Percentiles rank a stretch among this genome's conserved stretches.
Conservation (phyloP, 2,329 filamentous ascomycete genomes). For the Chaetomiaceae sp. region DNA sequence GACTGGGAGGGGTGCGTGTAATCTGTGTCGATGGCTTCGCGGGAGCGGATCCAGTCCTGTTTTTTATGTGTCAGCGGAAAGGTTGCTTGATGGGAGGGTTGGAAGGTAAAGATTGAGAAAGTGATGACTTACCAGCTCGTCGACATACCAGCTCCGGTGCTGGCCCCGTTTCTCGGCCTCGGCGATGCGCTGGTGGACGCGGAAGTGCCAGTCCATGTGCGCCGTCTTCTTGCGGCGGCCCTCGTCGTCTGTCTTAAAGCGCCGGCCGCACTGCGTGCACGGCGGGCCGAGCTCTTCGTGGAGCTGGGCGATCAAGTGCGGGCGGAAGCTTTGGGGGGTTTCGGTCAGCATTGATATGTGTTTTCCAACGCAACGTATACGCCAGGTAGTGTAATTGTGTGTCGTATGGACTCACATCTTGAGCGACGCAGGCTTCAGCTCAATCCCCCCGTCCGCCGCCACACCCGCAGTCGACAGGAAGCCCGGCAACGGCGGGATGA, state of each 20-base stretch:
- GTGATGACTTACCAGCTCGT: slow-evolving; percentile 62
- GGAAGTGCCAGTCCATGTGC: slow-evolving; percentile 98
- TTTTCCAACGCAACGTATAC: too few relatives aligned
- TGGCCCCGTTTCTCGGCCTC: slow-evolving; percentile 82
- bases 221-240: slow-evolving; percentile 81
- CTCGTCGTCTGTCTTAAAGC: slow-evolving; percentile 70
- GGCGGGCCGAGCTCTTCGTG: slow-evolving; percentile 80
- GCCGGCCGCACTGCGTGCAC: slow-evolving; percentile 84
- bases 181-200: slow-evolving; percentile 79
- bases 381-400: too few relatives aligned
- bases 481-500: not conserved
- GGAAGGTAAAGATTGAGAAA: slow-evolving; percentile 7
- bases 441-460: not conserved
- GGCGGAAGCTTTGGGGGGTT: slow-evolving; percentile 38
- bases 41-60: slow-evolving; percentile 84
- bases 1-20: slow-evolving; percentile 26
- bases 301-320: slow-evolving; percentile 64
- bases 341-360: not conserved
- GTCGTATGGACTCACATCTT: slow-evolving; percentile 11
- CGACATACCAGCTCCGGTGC: slow-evolving; percentile 91
- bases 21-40: slow-evolving; percentile 68
- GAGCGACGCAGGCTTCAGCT: slow-evolving; percentile 3
- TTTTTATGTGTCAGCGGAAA: not conserved
- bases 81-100: slow-evolving; percentile 20
- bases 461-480: slow-evolving; percentile 15